Percentiles rank a stretch among this genome's conserved stretches.
phyloP scores from a whole-genome alignment of 75 land plant species.

The Larix kaempferi region DNA sequence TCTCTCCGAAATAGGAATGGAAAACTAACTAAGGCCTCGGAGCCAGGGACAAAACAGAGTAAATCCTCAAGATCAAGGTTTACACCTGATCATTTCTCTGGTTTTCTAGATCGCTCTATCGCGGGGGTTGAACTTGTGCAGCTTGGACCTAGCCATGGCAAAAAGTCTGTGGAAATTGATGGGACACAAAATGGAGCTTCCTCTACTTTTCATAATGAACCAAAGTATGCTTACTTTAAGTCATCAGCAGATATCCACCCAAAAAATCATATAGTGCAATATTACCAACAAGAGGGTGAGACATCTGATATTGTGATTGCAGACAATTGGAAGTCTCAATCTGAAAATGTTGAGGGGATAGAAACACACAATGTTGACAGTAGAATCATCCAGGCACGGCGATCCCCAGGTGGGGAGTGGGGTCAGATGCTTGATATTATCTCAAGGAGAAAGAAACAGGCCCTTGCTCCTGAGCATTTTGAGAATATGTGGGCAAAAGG shows the following conservation, averaged over 20 bases:
- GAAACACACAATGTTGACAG: slow-evolving; percentile 15
- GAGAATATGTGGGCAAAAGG: slow-evolving; percentile 95
- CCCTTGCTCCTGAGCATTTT: slow-evolving; percentile 86
- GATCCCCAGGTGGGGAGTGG: slow-evolving; percentile 56
- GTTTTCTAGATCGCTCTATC: slow-evolving; percentile 37
- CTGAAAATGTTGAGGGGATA: slow-evolving; percentile 21
- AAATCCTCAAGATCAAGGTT: slow-evolving; percentile 24
- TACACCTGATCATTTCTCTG: slow-evolving; percentile 41
- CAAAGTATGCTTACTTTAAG: neutral
- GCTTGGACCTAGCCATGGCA: slow-evolving; percentile 25
- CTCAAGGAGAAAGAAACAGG: slow-evolving; percentile 60
- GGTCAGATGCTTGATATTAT: slow-evolving; percentile 69
- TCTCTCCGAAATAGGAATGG: slow-evolving; percentile 25
- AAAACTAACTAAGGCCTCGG: slow-evolving; percentile 17
- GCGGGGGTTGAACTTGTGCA: slow-evolving; percentile 68
- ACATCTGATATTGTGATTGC: neutral
- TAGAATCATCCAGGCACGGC: slow-evolving; percentile 12
- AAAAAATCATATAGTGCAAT: neutral
- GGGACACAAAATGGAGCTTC: neutral
- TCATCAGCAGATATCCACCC: slow-evolving; percentile 2
- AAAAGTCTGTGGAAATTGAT: slow-evolving; percentile 9
- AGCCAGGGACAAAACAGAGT: slow-evolving; percentile 13
- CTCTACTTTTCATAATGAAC: neutral
- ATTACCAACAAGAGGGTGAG: slow-evolving; percentile 2
- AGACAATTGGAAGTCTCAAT: slow-evolving; percentile 11